Base-by-base conservation (phyloP, 805 yeast species). In the Lachancea meyersii region DNA sequence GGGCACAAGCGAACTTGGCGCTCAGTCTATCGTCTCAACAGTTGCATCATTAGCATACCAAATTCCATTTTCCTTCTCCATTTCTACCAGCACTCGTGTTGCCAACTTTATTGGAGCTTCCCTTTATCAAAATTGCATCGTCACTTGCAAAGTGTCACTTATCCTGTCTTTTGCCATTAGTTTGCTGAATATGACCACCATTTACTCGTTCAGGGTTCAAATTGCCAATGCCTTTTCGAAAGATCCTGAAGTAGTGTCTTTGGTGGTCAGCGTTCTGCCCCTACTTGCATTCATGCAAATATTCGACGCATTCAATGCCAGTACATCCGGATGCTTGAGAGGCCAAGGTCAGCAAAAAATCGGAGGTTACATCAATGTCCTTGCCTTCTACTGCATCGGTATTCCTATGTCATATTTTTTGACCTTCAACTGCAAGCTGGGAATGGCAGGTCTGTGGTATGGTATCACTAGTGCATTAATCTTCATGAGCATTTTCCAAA, bases 41-140 rank as follows among this genome's bases (percentile, higher is more conserved):
- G 73, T 82, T 38, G 80, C 84, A 43, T 77, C 81, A 0, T 59
- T 84, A 40, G 68, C 80, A 17, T 84, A 81, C 58, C 93, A 84
- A 59, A 66, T 83, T 4, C 89, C 89, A 18, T 81, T 84, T 57
- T 86, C 88, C 13, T 72, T 82, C 30, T 77, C 86, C 7, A 80
- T 84, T 42, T 85, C 89, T 3, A 76, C 84, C 0, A 78, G 87
- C 10, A 82, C 91, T 1, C 72, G 91, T 61, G 75, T 83, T 17
- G 91, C 91, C 4, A 81, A 85, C 70, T 80, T 70, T 48, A 72
- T 84, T 43, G 93, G 93, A 20, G 84, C 86, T 1, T 80, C 68
- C 1, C 55, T 71, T 3, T 63, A 64, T 28, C 53, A 63, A 27
- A 64, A 77, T 9, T 76, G 79, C 16, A 58, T 68, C 17, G 64